These are phyloP conservation scores for Plasmodium reichenowi DNA, from an alignment of 169 alveolate species.

Conservation along the genomic window DNA sequence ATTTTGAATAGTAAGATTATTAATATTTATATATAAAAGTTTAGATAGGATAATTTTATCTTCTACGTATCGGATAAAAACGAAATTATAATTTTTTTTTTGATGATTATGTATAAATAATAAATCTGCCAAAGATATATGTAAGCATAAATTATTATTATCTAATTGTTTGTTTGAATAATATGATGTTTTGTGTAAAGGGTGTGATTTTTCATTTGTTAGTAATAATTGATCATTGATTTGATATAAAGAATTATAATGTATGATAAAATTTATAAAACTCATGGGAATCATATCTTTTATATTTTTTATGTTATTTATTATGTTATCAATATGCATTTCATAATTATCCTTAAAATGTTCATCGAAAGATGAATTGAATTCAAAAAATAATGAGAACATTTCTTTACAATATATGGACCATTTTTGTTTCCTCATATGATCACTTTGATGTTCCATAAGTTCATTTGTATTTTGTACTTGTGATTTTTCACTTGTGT, in stretches of 20 bases:
- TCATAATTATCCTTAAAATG: conserved; percentile 34
- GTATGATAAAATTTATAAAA: conserved; percentile 18
- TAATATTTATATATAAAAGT: conserved; percentile 26
- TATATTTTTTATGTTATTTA: conserved; percentile 18
- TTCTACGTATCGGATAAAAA: conserved; percentile 33
- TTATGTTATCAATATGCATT: conserved; percentile 38
- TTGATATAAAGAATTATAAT: conserved; percentile 63
- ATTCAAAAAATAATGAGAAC: conserved; percentile 63
- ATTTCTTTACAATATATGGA: conserved; percentile 48
- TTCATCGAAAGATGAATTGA: conserved; percentile 62
- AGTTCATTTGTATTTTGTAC: conserved; percentile 1
- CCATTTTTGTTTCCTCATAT: conserved; percentile 28
- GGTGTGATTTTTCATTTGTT: background rate
- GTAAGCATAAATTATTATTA: conserved; percentile 15
- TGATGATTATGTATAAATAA: conserved; percentile 20
- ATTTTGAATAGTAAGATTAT: conserved; percentile 33
- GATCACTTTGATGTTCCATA: background rate
- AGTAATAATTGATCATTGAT: conserved; percentile 12
- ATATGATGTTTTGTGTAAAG: background rate
- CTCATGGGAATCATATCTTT: conserved; percentile 38
- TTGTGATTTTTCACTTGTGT: background rate
- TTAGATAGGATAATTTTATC: conserved; percentile 35
- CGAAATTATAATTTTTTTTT: conserved; percentile 16
- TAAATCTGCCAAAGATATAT: conserved; percentile 45
- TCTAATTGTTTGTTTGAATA: background rate